Base-by-base conservation (phyloP, 2,329 filamentous ascomycete species). In the Fusarium sororula region DNA sequence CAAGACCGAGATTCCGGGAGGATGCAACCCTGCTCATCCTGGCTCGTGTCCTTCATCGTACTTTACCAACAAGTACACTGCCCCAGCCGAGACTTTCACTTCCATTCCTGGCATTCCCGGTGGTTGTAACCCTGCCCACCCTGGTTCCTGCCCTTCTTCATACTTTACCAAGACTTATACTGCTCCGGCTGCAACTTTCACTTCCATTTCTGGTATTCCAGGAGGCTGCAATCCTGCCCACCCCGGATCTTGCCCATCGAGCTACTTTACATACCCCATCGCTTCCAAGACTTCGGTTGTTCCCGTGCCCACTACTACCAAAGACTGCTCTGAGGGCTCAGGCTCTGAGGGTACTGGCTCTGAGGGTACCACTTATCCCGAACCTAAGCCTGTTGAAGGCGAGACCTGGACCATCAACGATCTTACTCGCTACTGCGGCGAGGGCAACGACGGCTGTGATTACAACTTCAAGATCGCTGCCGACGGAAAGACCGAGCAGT, bases 391-490 rank as follows among this genome's bases (percentile, higher is more conserved):
- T 7, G 48, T 75, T 8, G 53, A 63, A 4, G 73, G 73, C 44
- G 38, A 63, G 44, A 60, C 44, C 3, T 75, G 70, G 73, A 26
- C 47, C 3, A 72, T 75, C n/a, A 50, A 44, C 6, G 62, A 75
- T 17, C 26, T 75, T 15, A 75, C n/a, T 15, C 73, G 73, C 6
- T 75, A 75, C 58, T 75, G 73, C 4, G 63, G 47, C 9, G 64
- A 61, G 26, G 73, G 57, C 3, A 68, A 67, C 2, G 30, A 54
- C 0, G 73, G 70, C 7, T 75, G 73, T 18, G 73, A 75, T 39
- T 75, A 75, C 35, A 74, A 72, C 67, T 75, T 75, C 13, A 41
- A 24, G 3, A 75, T 75, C 28, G 47, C 11, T 53, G 67, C 64
- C 1, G 54, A 72, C 7, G 73, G 70, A 20, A 63, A 75, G 70